These are phyloP conservation scores for Salix arbutifolia DNA, from an alignment of 345 rosid genomes.

Conservation along the genomic window DNA sequence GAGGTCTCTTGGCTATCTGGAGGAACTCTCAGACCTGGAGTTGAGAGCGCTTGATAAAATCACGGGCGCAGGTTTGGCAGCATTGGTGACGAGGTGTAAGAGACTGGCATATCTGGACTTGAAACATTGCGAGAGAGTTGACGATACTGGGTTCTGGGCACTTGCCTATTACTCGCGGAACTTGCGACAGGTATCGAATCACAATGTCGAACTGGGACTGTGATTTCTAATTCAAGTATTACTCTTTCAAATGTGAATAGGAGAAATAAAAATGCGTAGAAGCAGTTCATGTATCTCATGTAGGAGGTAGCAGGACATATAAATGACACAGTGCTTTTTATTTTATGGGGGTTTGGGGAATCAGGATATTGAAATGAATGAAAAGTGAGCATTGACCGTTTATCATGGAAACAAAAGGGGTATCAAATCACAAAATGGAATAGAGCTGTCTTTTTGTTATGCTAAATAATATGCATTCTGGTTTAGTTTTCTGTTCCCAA, in stretches of 20 bases:
- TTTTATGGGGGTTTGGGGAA: neutral
- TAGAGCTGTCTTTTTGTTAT: neutral
- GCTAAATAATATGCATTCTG: neutral
- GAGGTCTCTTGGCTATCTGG: conserved; percentile 42
- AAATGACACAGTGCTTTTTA: neutral
- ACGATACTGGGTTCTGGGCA: conserved; percentile 75
- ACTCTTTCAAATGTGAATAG: neutral
- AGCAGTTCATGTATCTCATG: neutral
- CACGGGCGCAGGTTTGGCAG: conserved; percentile 58
- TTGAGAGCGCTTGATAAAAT: conserved; percentile 56
- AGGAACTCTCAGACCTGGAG: conserved; percentile 65
- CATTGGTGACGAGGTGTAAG: conserved; percentile 59
- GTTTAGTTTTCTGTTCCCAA: neutral
- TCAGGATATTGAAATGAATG: neutral
- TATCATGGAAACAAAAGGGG: neutral
- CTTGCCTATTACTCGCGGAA: conserved; percentile 62
- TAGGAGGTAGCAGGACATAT: no score
- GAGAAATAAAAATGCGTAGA: neutral
- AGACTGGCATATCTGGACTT: conserved; percentile 65
- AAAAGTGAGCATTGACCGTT: neutral
- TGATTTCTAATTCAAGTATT: neutral
- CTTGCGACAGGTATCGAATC: conserved; percentile 66
- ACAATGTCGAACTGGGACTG: neutral
- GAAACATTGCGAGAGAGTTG: conserved; percentile 63
- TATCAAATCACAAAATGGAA: neutral